Base-by-base conservation (phyloP, 2,329 filamentous ascomycete genomes). In the Podosphaera xanthii region DNA sequence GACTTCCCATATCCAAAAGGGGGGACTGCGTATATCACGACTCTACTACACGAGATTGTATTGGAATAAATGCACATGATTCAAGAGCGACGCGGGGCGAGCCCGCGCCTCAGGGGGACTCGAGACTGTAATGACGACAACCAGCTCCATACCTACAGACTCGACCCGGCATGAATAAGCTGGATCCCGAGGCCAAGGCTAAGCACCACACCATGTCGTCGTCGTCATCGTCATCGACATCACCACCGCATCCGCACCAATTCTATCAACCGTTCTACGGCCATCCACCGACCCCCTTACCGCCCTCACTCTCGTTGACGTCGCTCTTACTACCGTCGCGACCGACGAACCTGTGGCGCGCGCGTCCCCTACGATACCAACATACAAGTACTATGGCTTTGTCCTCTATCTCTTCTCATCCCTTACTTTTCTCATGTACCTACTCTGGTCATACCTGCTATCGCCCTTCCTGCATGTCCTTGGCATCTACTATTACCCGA, bases 331-430 rank as follows among this genome's bases (percentile, higher is more conserved):
- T 90, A 1, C 87, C 87, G 2, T 94, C 88, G 34, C 80, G 90
- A n/a, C 91, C 90, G 91, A 97, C 65, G 81, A 78, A 35, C 57
- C 57, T 48, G 81, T 95, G 22, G 87, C 90, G 4, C 84, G 88
- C 59, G 90, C 89, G 1, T 84, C 84, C 58, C 92, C 92, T 1
- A 89, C 92, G 69, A 90, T 98, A 2, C 92, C 92, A n/a, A 98
- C 92, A 0, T 97, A 98, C 74, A 92, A 98, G 70, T 98, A 97
- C 79, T 97, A 97, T 70, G 92, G 92, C 69, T 98, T 98, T 72
- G 91, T 94, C 59, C 79, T 98, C 57, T 97, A 98, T 73, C 78
- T 98, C 46, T 87, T 91, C 68, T 90, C 85, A 62, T 87, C 84
- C 31, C 75, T 92, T 58, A 82, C 82, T 1, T 97, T 97, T 69